phyloP scores from a whole-genome alignment of 1,284 basidiomycete species.

The Ceratobasidium sp. region DNA sequence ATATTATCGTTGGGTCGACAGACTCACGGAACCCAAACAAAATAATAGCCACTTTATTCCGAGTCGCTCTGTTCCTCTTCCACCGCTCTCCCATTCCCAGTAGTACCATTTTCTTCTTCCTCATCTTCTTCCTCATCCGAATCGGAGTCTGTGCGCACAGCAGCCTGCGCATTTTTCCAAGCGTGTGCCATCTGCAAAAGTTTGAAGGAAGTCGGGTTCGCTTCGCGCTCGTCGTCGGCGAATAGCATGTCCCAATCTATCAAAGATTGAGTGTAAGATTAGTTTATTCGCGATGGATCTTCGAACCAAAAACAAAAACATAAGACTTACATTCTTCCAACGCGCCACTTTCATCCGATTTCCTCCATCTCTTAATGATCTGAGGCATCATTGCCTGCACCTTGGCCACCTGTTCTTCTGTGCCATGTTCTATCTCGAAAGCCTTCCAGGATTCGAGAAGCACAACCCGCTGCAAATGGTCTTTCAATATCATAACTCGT shows the following conservation, averaged over 20 bases:
- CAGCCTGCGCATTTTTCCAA: conserved; percentile 72
- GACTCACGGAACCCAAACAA: neutral
- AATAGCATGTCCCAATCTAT: conserved; percentile 95
- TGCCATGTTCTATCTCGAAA: conserved; percentile 87
- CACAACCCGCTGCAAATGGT: conserved; percentile 76
- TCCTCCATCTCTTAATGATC: conserved; percentile 86
- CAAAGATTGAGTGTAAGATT: conserved; percentile 34
- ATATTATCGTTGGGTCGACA: neutral
- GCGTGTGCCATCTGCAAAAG: conserved; percentile 94
- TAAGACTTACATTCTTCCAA: conserved; percentile 81
- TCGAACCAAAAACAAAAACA: conserved; percentile 13
- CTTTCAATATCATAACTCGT: conserved; percentile 30
- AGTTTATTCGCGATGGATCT: neutral
- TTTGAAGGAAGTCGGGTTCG: conserved; percentile 93
- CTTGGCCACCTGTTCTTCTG: conserved; percentile 75
- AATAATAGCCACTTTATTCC: neutral
- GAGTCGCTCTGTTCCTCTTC: conserved; percentile 17
- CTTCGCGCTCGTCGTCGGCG: conserved; percentile 92
- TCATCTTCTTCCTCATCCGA: conserved; percentile 47
- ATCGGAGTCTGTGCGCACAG: conserved; percentile 51
- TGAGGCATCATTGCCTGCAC: conserved; percentile 93
- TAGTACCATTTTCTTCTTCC: conserved; percentile 47
- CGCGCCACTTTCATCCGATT: conserved; percentile 85
- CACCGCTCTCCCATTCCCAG: conserved; percentile 22
- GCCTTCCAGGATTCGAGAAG: conserved; percentile 94